A percentile compares a stretch with the other conserved stretches of the same genome.
These are phyloP conservation scores for Daphne laureola DNA, from an alignment of 441 rosid genomes.

Conservation along the genomic window DNA sequence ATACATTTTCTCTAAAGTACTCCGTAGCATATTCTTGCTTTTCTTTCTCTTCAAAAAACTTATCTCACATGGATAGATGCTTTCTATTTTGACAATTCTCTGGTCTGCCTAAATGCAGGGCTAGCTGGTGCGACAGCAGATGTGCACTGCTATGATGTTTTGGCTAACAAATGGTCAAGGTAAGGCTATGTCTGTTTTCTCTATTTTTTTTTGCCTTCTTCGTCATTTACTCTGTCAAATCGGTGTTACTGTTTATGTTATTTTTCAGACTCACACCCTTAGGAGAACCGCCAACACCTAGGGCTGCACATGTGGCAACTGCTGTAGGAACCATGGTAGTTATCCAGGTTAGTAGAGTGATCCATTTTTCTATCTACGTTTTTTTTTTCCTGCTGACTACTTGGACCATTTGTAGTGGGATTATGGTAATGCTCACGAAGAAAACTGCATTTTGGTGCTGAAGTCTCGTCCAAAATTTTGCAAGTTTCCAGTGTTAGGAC, in stretches of 20 bases:
- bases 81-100: slow-evolving; percentile 11
- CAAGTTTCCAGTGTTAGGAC: neutral
- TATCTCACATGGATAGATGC: neutral
- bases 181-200: slow-evolving; percentile 21
- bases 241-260: slow-evolving; percentile 1
- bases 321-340: slow-evolving; percentile 99
- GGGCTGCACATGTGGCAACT: slow-evolving; percentile 99
- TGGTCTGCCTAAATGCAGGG: slow-evolving; percentile 49
- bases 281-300: slow-evolving; percentile 97
- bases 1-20: no score
- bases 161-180: slow-evolving; percentile 96
- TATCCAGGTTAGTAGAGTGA: slow-evolving; percentile 59
- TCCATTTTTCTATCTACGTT: slow-evolving; percentile 2
- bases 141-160: slow-evolving; percentile 88
- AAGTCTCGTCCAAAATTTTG: no score
- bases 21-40: no score
- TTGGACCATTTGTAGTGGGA: neutral
- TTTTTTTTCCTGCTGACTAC: neutral
- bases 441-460: no score
- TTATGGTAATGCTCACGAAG: no score
- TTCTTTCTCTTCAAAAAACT: no score
- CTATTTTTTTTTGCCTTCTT: neutral
- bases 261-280: slow-evolving; percentile 69
- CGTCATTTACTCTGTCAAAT: slow-evolving; percentile 2
- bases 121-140: slow-evolving; percentile 98